Base-by-base conservation (phyloP, 2,329 filamentous ascomycete genomes). In the Sclerotinia subarctica region DNA sequence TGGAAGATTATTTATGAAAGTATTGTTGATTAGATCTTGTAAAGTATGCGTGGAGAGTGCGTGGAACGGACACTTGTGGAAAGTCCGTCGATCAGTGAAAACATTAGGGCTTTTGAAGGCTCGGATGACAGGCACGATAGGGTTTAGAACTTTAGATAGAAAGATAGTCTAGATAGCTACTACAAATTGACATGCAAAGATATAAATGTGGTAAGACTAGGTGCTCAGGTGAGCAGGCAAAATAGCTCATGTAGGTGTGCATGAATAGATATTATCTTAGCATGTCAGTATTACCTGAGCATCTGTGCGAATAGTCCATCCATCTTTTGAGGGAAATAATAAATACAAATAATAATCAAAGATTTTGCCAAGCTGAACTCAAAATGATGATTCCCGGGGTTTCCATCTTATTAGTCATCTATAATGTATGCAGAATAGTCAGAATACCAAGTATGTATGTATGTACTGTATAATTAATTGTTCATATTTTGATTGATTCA, bases 11-110 rank as follows among this genome's bases (percentile, higher is more conserved):
- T 44, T 15, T 24, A 32, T 38, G 21, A 19, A 35, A 8, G 5
- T 11, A 19, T 32, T 35, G 49, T 32, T 35, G 49, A 19, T 60
- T 42, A 32, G 46, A 60, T 49, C 47, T 60, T 32, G 24, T 49
- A 35, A 35, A 35, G 21, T 60, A 44, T 60, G 58, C 44, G 58
- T 32, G 44, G 13, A n/a, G 53, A n/a, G 26, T 62, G 58, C 44
- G 58, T 49, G 44, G 26, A 11, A 32, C 57, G 58, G 58, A 60
- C 44, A 49, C 58, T 49, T 60, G n/a, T 35, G 19, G 17, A 26
- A 60, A 38, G 58, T 51, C 58, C 44, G 58, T 35, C 58, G 58
- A 62, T 62, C 46, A 62, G 13, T 57, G 53, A 32, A 32, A 3
- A 17, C 5, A n/a, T 35, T 59, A 46, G 56, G 56, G 38, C 56